Base-by-base conservation (phyloP, 306 rosid species). In the Vigna trinervia region DNA sequence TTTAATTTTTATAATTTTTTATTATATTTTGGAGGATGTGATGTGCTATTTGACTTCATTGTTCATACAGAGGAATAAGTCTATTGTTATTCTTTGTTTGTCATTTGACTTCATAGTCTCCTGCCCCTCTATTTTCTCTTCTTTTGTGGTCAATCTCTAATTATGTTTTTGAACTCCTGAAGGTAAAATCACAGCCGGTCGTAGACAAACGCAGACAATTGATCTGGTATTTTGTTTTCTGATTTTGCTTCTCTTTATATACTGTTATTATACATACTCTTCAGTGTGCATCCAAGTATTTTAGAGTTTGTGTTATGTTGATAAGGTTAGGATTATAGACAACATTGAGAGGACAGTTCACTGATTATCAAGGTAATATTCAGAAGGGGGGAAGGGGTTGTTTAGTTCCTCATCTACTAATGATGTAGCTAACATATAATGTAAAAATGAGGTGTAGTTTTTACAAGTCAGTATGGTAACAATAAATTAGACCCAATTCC, bases 101-200 rank as follows among this genome's bases (percentile, higher is more conserved):
- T 62, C 69, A 56, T 38, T 50, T 75, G 52, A 58, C 53, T 30
- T 47, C 48, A 59, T 70, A 46, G 38, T 17, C 28, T 48, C 34
- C 12, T 14, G 0, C 6, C 20, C 43, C 50, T 36, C 11, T 8
- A 7, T 4, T 14, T 4, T 20, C 36, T 8, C 19, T 69, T 20
- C 59, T 62, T 77, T 61, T 28, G 56, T 70, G 39, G 47, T 56
- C 62, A 22, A 70, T 47, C 68, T 28, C 36, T 73, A 43, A 84
- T 73, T 66, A 52, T 52, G 56, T 82, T 68, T 19, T 71, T 54
- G 45, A 80, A 73, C 68, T 19, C 39, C 1, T 89, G 87, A 86
- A 93, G 98, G 96, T 94, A 73, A 94, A 94, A 79, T 90, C 97
- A 47, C 96, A 91, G 74, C 98, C 98, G 14, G 83, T 91, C 52